Conservation (phyloP, 2,329 filamentous ascomycete species). For the Cercospora zeae-maydis region DNA sequence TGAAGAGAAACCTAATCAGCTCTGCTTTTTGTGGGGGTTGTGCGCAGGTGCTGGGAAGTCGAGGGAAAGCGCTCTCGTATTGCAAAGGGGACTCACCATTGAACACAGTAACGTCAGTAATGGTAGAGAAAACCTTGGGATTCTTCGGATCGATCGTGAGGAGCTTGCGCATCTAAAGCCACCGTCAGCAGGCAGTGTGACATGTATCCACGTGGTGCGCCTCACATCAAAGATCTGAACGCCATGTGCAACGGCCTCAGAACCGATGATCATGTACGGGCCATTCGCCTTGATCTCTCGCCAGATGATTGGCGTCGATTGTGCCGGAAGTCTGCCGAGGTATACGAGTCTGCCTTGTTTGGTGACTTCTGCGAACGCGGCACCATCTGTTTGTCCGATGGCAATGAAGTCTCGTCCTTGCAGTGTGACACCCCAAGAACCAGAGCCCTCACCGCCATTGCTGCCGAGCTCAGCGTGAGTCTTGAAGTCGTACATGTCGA, state of each 20-base stretch:
- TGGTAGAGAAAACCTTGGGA: slow-evolving; percentile 44
- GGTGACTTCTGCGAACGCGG: slow-evolving; percentile 54
- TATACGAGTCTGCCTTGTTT: slow-evolving; percentile 51
- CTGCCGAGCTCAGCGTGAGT: slow-evolving; percentile 54
- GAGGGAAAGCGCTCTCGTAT: not conserved
- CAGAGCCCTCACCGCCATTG: slow-evolving; percentile 42
- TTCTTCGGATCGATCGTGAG: slow-evolving; percentile 45
- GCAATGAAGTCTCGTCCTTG: slow-evolving; percentile 54
- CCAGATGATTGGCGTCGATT: slow-evolving; percentile 49
- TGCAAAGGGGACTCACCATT: slow-evolving; percentile 6
- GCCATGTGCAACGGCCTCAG: slow-evolving; percentile 51
- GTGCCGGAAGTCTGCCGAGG: slow-evolving; percentile 53
- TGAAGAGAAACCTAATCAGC: not conserved
- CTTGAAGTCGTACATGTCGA: slow-evolving; percentile 55
- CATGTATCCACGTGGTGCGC: not conserved
- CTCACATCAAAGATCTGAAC: slow-evolving; percentile 58
- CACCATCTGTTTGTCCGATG: slow-evolving; percentile 54
- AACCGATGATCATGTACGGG: slow-evolving; percentile 44
- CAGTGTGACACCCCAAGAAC: slow-evolving; percentile 55
- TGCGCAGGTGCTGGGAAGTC: not conserved
- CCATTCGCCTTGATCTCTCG: slow-evolving; percentile 50
- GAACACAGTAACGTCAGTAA: slow-evolving; percentile 19
- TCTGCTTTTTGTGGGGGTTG: not conserved
- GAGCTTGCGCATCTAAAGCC: slow-evolving; percentile 45
- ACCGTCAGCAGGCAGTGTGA: slow-evolving; percentile 55